Percentiles rank a stretch among this genome's conserved stretches.
phyloP scores from a whole-genome alignment of 306 rosid species.

The Potentilla sterilis region DNA sequence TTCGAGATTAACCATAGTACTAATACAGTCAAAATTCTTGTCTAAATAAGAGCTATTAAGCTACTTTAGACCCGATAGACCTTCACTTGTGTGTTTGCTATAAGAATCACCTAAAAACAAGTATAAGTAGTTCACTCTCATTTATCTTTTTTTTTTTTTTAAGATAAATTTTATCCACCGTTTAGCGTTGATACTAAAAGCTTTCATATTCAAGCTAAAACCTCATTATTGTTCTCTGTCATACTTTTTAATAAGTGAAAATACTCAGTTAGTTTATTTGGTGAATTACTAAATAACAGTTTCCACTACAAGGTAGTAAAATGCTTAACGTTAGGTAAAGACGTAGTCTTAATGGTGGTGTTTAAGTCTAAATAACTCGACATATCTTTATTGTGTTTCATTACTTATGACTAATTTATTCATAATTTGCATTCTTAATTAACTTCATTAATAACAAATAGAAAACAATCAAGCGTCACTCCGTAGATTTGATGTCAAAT shows the following conservation, averaged over 20 bases:
- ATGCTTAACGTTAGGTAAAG: conserved; percentile 20
- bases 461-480: neutral
- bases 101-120: no score
- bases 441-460: neutral
- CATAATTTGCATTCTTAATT: conserved; percentile 17
- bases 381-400: conserved; percentile 3
- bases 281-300: conserved; percentile 2
- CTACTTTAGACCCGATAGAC: no score
- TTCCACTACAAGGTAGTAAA: neutral
- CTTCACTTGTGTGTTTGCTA: no score
- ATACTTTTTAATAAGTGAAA: neutral
- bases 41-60: no score
- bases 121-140: no score
- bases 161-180: no score
- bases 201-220: no score
- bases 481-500: neutral
- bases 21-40: no score
- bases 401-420: neutral
- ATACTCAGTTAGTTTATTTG: neutral
- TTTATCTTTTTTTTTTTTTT: no score
- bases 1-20: no score
- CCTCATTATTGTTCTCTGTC: no score
- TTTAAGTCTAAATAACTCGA: neutral
- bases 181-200: no score
- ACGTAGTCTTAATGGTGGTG: neutral